Percentiles rank a stretch among this genome's conserved stretches.
Evolutionary conservation across 164 flowering plant genomes (phyloP).

Genomic region (Dillenia suffruticosa): DNA sequence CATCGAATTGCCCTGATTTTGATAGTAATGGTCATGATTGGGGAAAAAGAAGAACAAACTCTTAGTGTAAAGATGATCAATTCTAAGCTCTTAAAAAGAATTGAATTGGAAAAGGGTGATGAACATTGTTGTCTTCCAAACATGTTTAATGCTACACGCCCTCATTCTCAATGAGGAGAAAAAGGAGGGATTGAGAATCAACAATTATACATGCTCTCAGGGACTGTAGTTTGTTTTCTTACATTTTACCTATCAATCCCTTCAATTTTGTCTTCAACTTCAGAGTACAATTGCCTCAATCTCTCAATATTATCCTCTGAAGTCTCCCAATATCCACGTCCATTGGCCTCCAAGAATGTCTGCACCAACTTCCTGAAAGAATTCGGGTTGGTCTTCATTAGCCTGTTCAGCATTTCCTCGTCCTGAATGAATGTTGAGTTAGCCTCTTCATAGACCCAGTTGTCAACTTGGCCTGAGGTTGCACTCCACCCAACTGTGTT

Average conservation of each 20-base stretch:
- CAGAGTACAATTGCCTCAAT: conserved; percentile 82
- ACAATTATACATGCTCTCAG: not conserved
- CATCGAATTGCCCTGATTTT: too few relatives aligned
- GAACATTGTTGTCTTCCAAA: conserved; percentile 12
- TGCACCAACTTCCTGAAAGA: conserved; percentile 93
- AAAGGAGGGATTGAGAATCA: not conserved
- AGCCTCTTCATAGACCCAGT: conserved; percentile 98
- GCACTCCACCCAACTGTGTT: conserved; percentile 99
- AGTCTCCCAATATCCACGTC: conserved; percentile 98
- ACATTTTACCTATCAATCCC: conserved; percentile 70
- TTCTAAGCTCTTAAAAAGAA: not conserved
- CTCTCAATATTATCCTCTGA: conserved; percentile 77
- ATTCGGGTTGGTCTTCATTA: conserved; percentile 92
- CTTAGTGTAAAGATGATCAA: too few relatives aligned
- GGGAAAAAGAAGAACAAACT: too few relatives aligned
- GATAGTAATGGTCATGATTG: too few relatives aligned
- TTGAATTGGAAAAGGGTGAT: conserved; percentile 1
- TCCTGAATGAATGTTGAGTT: conserved; percentile 91
- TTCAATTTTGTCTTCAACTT: conserved; percentile 98
- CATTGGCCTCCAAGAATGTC: conserved; percentile 97
- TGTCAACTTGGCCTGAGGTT: conserved; percentile 95
- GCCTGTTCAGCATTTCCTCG: conserved; percentile 82
- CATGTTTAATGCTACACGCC: not conserved
- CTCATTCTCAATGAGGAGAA: not conserved
- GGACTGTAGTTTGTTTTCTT: not conserved